Base-by-base conservation (phyloP, 2,329 filamentous ascomycete species). In the Trichoderma sp. region DNA sequence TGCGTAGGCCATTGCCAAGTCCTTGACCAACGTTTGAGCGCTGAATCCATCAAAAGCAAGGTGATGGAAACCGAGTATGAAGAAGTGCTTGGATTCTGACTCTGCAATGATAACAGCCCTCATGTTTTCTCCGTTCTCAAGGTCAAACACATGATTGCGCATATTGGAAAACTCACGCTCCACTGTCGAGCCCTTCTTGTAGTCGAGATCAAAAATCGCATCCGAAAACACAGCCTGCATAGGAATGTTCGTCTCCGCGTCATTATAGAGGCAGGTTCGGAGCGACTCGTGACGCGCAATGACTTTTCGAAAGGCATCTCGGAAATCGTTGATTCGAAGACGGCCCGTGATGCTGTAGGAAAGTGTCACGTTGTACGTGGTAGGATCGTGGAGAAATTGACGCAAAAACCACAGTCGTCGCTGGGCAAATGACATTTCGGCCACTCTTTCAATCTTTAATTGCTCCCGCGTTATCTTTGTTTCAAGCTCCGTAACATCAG, bases 11-110 rank as follows among this genome's bases (percentile, higher is more conserved):
- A 81, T 83, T 29, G 86, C 81, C 29, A 90, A 76, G 56, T 90
- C 87, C 1, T 77, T 62, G 24, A 88, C 77, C 38, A 90, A 80
- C 5, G 89, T 77, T 29, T 86, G 78, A 12, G 84, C 85, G 68
- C 87, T 87, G 45, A 86, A 77, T 1, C 86, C 87, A 76, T 90
- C 89, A 83, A 90, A 85, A 59, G 83, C 81, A 50, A 90, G 89
- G 78, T 89, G 88, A 76, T 90, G 88, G 59, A 83, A 84, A 6
- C 81, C 82, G 14, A 90, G 74, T 0, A 90, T 64, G 2, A 89
- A 76, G 77, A 81, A 85, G 76, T 88, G 85, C 8, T 76, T 71
- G 0, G 80, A 1, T 79, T 76, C 0, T 81, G 82, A 12, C 81
- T 75, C 78, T 0, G 84, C 79, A 4, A 88, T 78, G 1, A 88